Percentiles rank a stretch among this genome's conserved stretches.
These are phyloP conservation scores for Silene conica DNA, from an alignment of 148 eudicot genomes.

Conservation along the genomic window DNA sequence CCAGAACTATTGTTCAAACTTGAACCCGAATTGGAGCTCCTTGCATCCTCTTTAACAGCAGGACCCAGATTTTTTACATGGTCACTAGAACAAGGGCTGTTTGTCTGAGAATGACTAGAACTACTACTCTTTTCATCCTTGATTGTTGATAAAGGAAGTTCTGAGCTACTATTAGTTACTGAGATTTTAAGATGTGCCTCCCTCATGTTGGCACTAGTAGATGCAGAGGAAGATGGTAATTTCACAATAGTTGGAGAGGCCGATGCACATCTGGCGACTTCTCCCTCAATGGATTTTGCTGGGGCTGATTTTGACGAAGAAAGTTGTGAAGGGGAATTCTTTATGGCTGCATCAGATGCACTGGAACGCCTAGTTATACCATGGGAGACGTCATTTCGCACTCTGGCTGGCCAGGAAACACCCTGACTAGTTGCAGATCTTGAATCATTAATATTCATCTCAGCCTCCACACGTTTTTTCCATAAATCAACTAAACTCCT, in stretches of 20 bases:
- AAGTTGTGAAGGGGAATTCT: slow-evolving; percentile 41
- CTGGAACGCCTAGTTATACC: slow-evolving; percentile 39
- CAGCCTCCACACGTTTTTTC: slow-evolving; percentile 97
- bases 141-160: slow-evolving; percentile 33
- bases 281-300: slow-evolving; percentile 46
- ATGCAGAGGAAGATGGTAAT: slow-evolving; percentile 33
- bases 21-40: slow-evolving; percentile 54
- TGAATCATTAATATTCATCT: slow-evolving; percentile 66
- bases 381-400: slow-evolving; percentile 56
- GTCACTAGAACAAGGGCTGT: slow-evolving; percentile 65
- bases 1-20: slow-evolving; percentile 40
- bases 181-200: slow-evolving; percentile 33
- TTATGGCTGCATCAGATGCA: slow-evolving; percentile 53
- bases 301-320: slow-evolving; percentile 47
- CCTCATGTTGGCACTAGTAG: slow-evolving; percentile 35
- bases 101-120: slow-evolving; percentile 69
- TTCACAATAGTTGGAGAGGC: slow-evolving; percentile 37
- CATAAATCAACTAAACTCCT: slow-evolving; percentile 85
- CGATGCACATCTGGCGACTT: slow-evolving; percentile 39
- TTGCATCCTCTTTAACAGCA: slow-evolving; percentile 52
- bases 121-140: slow-evolving; percentile 71
- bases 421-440: slow-evolving; percentile 45
- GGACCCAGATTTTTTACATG: slow-evolving; percentile 40
- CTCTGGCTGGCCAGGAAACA: slow-evolving; percentile 52
- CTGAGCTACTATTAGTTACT: slow-evolving; percentile 30